Evolutionary conservation across 306 rosid genomes (phyloP).

Genomic region (Castanea crenata): DNA sequence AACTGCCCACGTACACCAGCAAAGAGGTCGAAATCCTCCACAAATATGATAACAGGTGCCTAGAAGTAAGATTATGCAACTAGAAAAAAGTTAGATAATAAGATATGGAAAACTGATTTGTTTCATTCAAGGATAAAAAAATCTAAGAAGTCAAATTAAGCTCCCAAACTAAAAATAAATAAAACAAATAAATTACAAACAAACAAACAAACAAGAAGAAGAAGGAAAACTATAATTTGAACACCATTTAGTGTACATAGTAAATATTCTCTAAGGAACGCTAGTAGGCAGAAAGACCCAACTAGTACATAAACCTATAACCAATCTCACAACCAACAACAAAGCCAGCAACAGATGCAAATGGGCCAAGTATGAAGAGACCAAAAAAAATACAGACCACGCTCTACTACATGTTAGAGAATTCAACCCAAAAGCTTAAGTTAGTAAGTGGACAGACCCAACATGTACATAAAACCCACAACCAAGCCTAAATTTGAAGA

Average conservation of each 20-base stretch:
- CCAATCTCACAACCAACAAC: not conserved
- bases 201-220: not conserved
- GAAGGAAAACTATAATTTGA: not conserved
- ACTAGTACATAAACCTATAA: not conserved
- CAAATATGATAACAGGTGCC: slow-evolving; percentile 97
- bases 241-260: not conserved
- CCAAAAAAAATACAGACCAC: not conserved
- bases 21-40: slow-evolving; percentile 96
- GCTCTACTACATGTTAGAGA: not conserved
- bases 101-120: not conserved
- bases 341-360: not conserved
- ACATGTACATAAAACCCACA: not conserved
- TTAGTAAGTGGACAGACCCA: not conserved
- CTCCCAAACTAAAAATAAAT: not conserved
- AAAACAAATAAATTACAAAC: no score
- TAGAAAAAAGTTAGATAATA: slow-evolving; percentile 24
- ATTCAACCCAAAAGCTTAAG: not conserved
- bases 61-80: slow-evolving; percentile 35
- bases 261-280: not conserved
- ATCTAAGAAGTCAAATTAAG: slow-evolving; percentile 1
- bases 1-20: slow-evolving; percentile 96
- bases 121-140: slow-evolving; percentile 9
- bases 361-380: not conserved
- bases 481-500: not conserved
- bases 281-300: not conserved